phyloP scores from a whole-genome alignment of 2,329 filamentous ascomycete species.

The Aspergillus sp. region DNA sequence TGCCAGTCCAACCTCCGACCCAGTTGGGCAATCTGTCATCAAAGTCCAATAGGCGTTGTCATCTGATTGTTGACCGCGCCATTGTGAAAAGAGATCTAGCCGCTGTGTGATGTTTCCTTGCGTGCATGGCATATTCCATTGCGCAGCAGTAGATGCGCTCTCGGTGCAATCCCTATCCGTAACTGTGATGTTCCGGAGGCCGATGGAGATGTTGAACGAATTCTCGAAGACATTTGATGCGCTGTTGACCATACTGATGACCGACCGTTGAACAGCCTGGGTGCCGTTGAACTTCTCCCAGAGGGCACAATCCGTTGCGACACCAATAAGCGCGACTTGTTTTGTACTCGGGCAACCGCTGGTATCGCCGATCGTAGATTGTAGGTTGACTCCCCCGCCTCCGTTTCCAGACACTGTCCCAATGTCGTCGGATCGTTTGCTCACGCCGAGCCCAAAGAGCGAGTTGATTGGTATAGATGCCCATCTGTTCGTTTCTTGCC shows the following conservation, averaged over 20 bases:
- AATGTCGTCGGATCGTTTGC: slow-evolving; percentile 69
- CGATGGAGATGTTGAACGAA: slow-evolving; percentile 93
- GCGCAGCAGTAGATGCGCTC: slow-evolving; percentile 66
- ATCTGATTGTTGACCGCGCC: slow-evolving; percentile 79
- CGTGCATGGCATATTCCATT: slow-evolving; percentile 81
- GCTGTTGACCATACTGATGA: slow-evolving; percentile 82
- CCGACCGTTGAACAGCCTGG: slow-evolving; percentile 69
- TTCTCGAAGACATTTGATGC: slow-evolving; percentile 87
- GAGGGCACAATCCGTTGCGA: slow-evolving; percentile 93
- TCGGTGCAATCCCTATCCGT: slow-evolving; percentile 76
- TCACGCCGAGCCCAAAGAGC: slow-evolving; percentile 69
- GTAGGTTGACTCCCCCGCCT: slow-evolving; percentile 78
- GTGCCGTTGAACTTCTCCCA: slow-evolving; percentile 70
- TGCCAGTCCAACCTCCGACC: slow-evolving; percentile 83
- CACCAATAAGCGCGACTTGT: slow-evolving; percentile 87
- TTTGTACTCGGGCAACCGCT: slow-evolving; percentile 86
- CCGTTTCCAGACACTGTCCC: slow-evolving; percentile 73
- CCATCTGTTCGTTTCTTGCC: slow-evolving; percentile 59
- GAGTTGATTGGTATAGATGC: slow-evolving; percentile 65
- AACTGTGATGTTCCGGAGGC: slow-evolving; percentile 82
- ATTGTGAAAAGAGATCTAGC: slow-evolving; percentile 83
- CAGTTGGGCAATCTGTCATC: slow-evolving; percentile 79
- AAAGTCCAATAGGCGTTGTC: slow-evolving; percentile 92
- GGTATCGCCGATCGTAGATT: slow-evolving; percentile 76
- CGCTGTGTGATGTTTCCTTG: slow-evolving; percentile 69